These are phyloP conservation scores for Cyanidiococcus yangmingshanensis DNA, from an alignment of 23 red algal species.

Conservation along the genomic window DNA sequence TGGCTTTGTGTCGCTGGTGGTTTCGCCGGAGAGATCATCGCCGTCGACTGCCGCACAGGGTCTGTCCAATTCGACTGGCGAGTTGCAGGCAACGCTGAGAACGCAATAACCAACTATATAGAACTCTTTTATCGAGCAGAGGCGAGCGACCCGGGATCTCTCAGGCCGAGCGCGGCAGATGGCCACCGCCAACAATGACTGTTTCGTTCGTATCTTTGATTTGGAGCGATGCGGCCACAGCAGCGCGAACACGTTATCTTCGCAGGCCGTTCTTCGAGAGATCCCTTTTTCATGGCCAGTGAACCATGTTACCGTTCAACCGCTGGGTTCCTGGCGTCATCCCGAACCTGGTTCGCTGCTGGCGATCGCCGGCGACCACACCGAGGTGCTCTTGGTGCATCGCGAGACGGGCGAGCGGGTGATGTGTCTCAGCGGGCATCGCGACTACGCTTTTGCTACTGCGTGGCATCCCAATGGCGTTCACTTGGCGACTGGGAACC, in stretches of 20 bases:
- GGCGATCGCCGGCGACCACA: conserved; percentile 56
- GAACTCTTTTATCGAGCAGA: conserved; percentile 37
- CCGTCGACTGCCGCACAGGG: conserved; percentile 34
- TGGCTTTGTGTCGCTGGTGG: conserved; percentile 48
- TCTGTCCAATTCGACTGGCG: conserved; percentile 41
- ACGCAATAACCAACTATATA: conserved; percentile 84
- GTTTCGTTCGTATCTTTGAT: conserved; percentile 62
- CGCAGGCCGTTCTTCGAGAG: background rate
- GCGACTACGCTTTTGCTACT: conserved; percentile 75
- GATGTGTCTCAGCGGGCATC: conserved; percentile 49
- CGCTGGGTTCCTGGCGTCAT: conserved; percentile 21
- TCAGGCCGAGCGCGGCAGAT: conserved; percentile 27
- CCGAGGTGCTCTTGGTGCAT: conserved; percentile 40
- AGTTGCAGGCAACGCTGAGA: conserved; percentile 57
- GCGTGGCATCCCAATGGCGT: conserved; percentile 73
- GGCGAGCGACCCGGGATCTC: background rate
- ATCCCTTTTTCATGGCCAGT: conserved; percentile 45
- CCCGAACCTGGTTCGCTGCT: conserved; percentile 33
- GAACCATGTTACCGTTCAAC: conserved; percentile 53
- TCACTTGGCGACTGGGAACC: conserved; percentile 71
- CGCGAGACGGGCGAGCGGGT: conserved; percentile 32
- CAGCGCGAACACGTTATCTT: background rate
- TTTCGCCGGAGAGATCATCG: conserved; percentile 67
- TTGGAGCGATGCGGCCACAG: conserved; percentile 30
- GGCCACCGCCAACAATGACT: conserved; percentile 59